Percentiles rank a stretch among this genome's conserved stretches.
phyloP scores from a whole-genome alignment of 1,139 yeast species.

The Scheffersomyces segobiensis region DNA sequence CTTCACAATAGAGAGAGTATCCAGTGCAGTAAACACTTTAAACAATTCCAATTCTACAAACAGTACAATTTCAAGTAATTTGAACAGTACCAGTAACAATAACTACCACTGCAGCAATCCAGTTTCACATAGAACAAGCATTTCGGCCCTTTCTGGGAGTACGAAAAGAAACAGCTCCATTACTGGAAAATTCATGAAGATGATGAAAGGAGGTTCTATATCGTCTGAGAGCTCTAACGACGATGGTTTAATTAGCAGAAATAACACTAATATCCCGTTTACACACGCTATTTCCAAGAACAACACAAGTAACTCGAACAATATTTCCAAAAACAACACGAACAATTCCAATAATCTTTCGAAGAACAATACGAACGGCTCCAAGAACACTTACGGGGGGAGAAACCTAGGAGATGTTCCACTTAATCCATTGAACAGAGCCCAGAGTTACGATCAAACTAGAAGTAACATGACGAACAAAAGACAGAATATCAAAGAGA shows the following conservation, averaged over 20 bases:
- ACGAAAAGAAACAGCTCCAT: conserved; percentile 15
- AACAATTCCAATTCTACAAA: conserved; percentile 8
- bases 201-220: conserved; percentile 4
- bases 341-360: not conserved
- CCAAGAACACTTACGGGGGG: not conserved
- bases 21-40: conserved; percentile 12
- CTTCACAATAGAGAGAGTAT: not conserved
- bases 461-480: conserved; percentile 33
- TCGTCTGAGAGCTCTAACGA: conserved; percentile 1
- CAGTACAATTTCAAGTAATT: not conserved
- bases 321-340: not conserved
- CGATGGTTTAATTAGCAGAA: not conserved
- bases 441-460: conserved; percentile 40
- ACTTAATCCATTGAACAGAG: conserved; percentile 14
- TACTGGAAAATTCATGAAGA: conserved; percentile 11
- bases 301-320: conserved; percentile 2
- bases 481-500: conserved; percentile 17
- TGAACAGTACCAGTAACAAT: not conserved
- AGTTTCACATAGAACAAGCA: conserved; percentile 3
- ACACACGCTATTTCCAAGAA: not conserved
- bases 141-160: not conserved
- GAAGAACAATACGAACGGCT: conserved; percentile 1
- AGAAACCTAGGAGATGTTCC: conserved; percentile 2
- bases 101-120: not conserved
- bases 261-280: not conserved